phyloP scores from a whole-genome alignment of 2,329 filamentous ascomycete genomes.

The Fusarium virguliforme region DNA sequence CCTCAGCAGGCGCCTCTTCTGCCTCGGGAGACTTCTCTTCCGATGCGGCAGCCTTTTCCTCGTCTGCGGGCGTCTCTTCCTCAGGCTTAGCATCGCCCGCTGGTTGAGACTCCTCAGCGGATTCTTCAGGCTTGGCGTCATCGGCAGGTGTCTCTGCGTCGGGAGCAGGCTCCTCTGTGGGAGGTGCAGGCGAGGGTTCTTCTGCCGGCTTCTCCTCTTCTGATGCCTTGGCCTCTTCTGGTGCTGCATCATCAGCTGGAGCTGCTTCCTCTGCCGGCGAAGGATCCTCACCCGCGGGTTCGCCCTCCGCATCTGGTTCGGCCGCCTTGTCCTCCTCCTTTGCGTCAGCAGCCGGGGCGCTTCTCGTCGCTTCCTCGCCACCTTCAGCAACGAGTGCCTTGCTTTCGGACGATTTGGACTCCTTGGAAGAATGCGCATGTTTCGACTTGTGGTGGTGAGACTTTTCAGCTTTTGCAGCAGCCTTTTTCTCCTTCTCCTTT shows the following conservation, averaged over 20 bases:
- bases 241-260: background rate
- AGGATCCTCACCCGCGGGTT: conserved; percentile 11
- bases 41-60: background rate
- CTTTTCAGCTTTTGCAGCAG: conserved; percentile 40
- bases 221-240: conserved; percentile 1
- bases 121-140: conserved; percentile 15
- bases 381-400: conserved; percentile 11
- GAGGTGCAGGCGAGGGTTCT: conserved; percentile 5
- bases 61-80: conserved; percentile 10
- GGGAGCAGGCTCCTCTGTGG: background rate
- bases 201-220: conserved; percentile 17
- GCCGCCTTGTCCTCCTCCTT: conserved; percentile 20
- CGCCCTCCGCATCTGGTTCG: conserved; percentile 22
- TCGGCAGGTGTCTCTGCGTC: conserved; percentile 24
- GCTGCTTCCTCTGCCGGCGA: conserved; percentile 4
- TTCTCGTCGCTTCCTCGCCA: conserved; percentile 22
- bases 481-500: conserved; percentile 39
- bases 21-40: conserved; percentile 6
- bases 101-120: conserved; percentile 1
- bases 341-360: conserved; percentile 7
- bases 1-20: conserved; percentile 13
- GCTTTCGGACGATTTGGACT: conserved; percentile 18
- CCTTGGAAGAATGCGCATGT: conserved; percentile 39
- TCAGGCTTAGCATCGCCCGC: conserved; percentile 17
- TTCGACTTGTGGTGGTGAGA: conserved; percentile 44